phyloP scores from a whole-genome alignment of 2,329 filamentous ascomycete genomes.

The Aureobasidium sp. region DNA sequence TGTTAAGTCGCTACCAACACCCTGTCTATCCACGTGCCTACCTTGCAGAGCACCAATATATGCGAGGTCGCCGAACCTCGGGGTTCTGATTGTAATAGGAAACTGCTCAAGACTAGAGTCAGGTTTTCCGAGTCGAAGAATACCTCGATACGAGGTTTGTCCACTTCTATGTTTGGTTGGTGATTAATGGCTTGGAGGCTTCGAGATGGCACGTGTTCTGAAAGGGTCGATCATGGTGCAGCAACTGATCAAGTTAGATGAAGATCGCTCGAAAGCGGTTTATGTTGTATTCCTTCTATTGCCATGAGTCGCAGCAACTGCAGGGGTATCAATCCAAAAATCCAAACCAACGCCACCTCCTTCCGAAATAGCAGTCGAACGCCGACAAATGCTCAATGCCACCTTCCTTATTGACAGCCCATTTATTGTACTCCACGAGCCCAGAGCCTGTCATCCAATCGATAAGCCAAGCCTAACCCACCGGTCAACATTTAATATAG shows the following conservation, averaged over 20 bases:
- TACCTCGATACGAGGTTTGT: too few species aligned
- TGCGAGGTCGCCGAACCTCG: background rate
- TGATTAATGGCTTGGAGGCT: background rate
- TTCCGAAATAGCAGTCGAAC: background rate
- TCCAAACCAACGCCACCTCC: background rate
- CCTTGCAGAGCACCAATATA: background rate
- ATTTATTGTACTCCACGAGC: background rate
- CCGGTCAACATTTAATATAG: slow-evolving; percentile 8
- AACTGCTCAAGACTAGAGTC: background rate
- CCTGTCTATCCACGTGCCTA: slow-evolving; percentile 7
- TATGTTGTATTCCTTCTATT: slow-evolving; percentile 9
- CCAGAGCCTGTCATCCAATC: background rate
- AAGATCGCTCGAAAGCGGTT: background rate
- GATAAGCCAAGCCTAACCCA: background rate
- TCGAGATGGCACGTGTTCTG: background rate
- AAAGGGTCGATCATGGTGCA: background rate
- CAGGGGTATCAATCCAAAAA: slow-evolving; percentile 8
- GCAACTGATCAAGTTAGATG: background rate
- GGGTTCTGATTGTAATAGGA: background rate
- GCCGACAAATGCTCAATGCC: background rate
- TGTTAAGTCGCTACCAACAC: slow-evolving; percentile 3
- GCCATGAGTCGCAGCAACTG: slow-evolving; percentile 12
- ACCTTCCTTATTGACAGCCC: background rate
- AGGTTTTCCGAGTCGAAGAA: background rate
- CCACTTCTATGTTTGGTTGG: background rate